phyloP scores from a whole-genome alignment of 352 stramenopile species.

The Pythium utonaiense region DNA sequence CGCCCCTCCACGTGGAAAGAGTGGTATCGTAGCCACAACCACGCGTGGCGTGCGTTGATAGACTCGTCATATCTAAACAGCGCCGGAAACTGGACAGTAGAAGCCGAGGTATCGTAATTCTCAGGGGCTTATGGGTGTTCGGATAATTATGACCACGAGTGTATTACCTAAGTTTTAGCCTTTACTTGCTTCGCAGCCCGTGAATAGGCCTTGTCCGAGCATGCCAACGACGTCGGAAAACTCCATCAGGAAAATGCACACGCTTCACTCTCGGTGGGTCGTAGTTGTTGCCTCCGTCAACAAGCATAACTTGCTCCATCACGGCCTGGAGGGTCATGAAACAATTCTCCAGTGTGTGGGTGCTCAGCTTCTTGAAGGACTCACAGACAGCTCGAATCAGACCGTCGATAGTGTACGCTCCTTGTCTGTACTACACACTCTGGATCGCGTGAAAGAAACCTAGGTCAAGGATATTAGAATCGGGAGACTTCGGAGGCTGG shows the following conservation, averaged over 20 bases:
- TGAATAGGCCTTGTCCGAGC: slow-evolving; percentile 8
- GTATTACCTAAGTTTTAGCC: no score
- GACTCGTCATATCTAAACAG: no score
- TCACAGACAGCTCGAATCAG: slow-evolving; percentile 9
- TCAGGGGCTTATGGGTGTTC: no score
- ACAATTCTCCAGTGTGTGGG: slow-evolving; percentile 17
- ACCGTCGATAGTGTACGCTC: not conserved
- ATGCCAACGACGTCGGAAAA: slow-evolving; percentile 5
- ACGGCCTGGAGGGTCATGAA: slow-evolving; percentile 25
- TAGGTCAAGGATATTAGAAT: slow-evolving; percentile 18
- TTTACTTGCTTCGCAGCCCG: no score
- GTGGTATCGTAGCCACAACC: no score
- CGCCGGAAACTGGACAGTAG: no score
- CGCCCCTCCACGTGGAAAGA: no score
- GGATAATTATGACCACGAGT: no score
- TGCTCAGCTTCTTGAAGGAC: slow-evolving; percentile 15
- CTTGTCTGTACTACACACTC: slow-evolving; percentile 6
- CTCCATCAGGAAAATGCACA: slow-evolving; percentile 4
- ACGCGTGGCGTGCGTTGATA: no score
- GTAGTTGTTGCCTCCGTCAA: slow-evolving; percentile 22
- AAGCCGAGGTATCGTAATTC: no score
- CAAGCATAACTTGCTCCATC: slow-evolving; percentile 22
- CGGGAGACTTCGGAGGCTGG: slow-evolving; percentile 15
- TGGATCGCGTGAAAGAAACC: slow-evolving; percentile 18
- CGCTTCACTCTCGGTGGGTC: slow-evolving; percentile 6